Conservation (phyloP, 2,329 filamentous ascomycete species). For the Aspergillus pseudotamarii region DNA sequence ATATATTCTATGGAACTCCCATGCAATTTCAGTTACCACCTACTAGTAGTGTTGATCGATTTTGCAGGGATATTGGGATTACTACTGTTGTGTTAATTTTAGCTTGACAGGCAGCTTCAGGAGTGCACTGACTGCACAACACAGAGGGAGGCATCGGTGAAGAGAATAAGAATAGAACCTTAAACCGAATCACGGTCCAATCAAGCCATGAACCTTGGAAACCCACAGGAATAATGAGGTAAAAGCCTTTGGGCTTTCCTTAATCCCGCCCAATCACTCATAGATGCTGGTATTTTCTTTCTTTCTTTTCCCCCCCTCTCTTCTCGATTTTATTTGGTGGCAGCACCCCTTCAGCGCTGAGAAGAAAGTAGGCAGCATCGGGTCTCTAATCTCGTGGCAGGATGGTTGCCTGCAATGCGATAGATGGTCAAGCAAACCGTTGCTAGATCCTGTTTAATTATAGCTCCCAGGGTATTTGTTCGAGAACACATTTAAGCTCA, state of each 20-base stretch:
- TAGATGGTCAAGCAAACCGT: slow-evolving; percentile 11
- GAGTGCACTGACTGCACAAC: neutral
- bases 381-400: neutral
- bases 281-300: neutral
- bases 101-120: slow-evolving; percentile 6
- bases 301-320: neutral
- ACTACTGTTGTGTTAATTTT: neutral
- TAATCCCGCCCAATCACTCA: slow-evolving; percentile 6
- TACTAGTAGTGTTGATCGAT: neutral
- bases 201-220: neutral
- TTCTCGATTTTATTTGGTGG: neutral
- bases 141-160: slow-evolving; percentile 8
- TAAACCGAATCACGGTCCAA: slow-evolving; percentile 5
- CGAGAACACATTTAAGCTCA: neutral
- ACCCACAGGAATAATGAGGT: slow-evolving; percentile 6
- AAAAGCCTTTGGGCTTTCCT: slow-evolving; percentile 5
- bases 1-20: neutral
- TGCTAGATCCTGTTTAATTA: slow-evolving; percentile 2
- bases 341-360: too few species aligned
- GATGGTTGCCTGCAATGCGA: slow-evolving; percentile 5
- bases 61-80: neutral
- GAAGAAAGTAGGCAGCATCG: neutral
- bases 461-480: neutral
- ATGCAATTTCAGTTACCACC: neutral
- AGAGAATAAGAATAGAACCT: slow-evolving; percentile 10